Base-by-base conservation (phyloP, 1,284 basidiomycete species). In the Cryptococcus jaspeensis region DNA sequence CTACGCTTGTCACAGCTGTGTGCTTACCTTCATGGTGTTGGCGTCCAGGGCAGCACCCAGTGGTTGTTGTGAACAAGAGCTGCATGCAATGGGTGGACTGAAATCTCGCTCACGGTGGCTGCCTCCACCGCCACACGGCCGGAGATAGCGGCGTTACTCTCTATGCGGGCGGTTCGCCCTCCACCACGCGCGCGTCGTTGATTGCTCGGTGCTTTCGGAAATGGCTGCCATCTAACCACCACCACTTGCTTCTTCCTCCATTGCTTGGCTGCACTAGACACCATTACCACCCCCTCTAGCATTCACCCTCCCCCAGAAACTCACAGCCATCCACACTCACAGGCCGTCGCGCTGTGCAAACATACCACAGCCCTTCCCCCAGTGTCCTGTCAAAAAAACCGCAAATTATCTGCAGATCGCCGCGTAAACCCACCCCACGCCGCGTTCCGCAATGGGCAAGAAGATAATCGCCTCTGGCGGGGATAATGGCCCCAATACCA, bases 401-500 rank as follows among this genome's bases (percentile, higher is more conserved):
- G 28, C 28, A 32, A 32, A 32, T 32, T 32, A 32, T 32, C 28
- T 32, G 28, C 28, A 32, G 28, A 32, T 32, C 28, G n/a, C n/a
- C n/a, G n/a, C n/a, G n/a, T 16, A 12, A 28, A 49, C 28, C 20
- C 13, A 47, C n/a, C n/a, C n/a, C n/a, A n/a, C n/a, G n/a, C n/a
- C 41, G 42, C 50, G 23, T 42, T 23, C 11, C 57, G 50, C 46
- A 20, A 70, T 70, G 68, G 66, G 59, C 43, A 70, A 70, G 54
- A 66, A 66, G 47, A 63, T 69, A 39, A 32, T 58, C 49, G 68
- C 68, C 11, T 54, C 58, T 6, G 66, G 64, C 5, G 65, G 63
- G 15, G 68, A 67, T 7, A 58, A 60, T 59, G 68, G 68, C 13
- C 66, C 64, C 12, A 66, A 68, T 57, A 70, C 68, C 35, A 70